Conservation (phyloP, 371 early-diverging fungal genomes). For the Mucor piriformis region DNA sequence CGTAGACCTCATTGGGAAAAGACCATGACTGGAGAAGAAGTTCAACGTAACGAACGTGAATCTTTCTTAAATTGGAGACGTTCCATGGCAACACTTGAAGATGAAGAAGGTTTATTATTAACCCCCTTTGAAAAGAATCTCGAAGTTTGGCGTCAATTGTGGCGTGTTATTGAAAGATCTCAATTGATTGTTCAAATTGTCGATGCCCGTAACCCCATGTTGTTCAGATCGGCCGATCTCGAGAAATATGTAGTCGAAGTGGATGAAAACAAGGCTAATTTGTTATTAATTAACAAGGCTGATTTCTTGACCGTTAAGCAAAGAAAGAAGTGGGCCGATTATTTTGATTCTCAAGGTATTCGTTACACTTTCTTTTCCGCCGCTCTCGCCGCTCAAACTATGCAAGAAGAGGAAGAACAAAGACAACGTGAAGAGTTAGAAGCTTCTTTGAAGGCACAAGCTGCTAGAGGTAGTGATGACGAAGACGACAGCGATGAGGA, state of each 20-base stretch:
- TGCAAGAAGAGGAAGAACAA: conserved; percentile 55
- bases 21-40: conserved; percentile 79
- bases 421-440: conserved; percentile 42
- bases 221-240: conserved; percentile 95
- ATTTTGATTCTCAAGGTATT: conserved; percentile 81
- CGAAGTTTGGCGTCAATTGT: conserved; percentile 99
- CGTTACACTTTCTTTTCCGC: conserved; percentile 93
- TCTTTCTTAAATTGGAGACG: conserved; percentile 94
- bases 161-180: conserved; percentile 98
- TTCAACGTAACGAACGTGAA: conserved; percentile 83
- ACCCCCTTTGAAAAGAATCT: conserved; percentile 99
- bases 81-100: conserved; percentile 84
- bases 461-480: conserved; percentile 19
- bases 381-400: conserved; percentile 57
- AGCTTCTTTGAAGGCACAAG: conserved; percentile 28
- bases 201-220: conserved; percentile 97
- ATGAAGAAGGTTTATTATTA: conserved; percentile 86
- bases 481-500: conserved; percentile 37
- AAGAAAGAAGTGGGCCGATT: conserved; percentile 85
- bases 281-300: conserved; percentile 97
- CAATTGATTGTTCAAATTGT: conserved; percentile 98
- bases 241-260: conserved; percentile 91
- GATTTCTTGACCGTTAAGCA: conserved; percentile 87
- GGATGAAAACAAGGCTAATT: conserved; percentile 78
- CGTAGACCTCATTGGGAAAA: conserved; percentile 91